These are phyloP conservation scores for Ambrosiella cleistominuta DNA, from an alignment of 2,329 filamentous ascomycete species.

Conservation along the genomic window DNA sequence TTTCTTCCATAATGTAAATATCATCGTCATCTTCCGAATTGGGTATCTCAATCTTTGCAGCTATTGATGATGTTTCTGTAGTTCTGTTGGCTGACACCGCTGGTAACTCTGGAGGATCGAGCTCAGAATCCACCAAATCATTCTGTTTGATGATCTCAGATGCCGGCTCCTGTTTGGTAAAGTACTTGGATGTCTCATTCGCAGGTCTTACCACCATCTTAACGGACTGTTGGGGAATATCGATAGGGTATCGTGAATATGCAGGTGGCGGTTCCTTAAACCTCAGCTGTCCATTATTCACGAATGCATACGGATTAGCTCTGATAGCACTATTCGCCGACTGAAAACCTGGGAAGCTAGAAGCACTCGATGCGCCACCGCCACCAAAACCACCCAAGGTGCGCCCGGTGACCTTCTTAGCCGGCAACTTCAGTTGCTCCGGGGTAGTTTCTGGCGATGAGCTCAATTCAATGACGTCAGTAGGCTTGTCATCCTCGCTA, in stretches of 20 bases:
- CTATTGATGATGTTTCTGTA: background rate
- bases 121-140: too few species aligned
- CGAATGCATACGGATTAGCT: background rate
- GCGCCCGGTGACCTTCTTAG: background rate
- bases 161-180: too few species aligned
- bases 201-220: too few species aligned
- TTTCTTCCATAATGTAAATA: background rate
- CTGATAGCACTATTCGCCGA: background rate
- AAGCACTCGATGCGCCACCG: background rate
- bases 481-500: slow-evolving; percentile 2
- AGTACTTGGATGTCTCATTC: too few species aligned
- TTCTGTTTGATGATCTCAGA: too few species aligned
- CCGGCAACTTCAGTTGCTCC: background rate
- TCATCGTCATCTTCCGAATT: background rate
- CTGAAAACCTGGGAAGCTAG: background rate
- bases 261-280: too few species aligned
- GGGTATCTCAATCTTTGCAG: background rate
- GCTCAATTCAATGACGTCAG: too few species aligned
- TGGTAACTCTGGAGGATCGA: too few species aligned
- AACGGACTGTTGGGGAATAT: too few species aligned
- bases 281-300: too few species aligned
- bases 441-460: background rate
- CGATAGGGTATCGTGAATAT: too few species aligned
- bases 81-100: too few species aligned
- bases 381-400: background rate